Base-by-base conservation (phyloP, 352 stramenopile genomes). In the Globisporangium alternatum region DNA sequence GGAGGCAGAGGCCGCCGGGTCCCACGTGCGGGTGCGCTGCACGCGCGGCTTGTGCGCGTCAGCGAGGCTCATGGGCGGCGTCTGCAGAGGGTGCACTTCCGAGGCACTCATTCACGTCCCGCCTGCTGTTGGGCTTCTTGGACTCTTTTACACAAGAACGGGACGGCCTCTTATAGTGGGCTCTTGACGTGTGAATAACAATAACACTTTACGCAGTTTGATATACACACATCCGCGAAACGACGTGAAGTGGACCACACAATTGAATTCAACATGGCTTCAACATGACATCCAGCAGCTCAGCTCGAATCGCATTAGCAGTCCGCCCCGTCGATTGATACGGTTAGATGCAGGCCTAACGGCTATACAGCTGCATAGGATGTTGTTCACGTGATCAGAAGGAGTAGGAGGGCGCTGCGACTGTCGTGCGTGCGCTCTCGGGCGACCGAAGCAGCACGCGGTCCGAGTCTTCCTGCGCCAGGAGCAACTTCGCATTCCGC, bases 21-120 rank as follows among this genome's bases (percentile, higher is more conserved):
- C 65, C 48, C 64, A 69, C 48, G 64, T 69, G 43, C 64, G 64
- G 28, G 64, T 69, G 56, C 64, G 64, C 56, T 69, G 64, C 21
- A 64, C 56, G 30, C 64, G 64, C 41, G 64, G 56, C 39, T 65
- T 64, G 30, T 68, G 56, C 56, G 56, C 45, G 5, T 66, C 56
- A 12, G 35, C 35, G 37, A 67, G 63, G 44, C 53, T 74, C 68
- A 74, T 75, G 56, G 47, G 12, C 43, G 57, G 22, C 52, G 35
- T 37, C 31, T 35, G 37, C 52, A 75, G 55, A 47, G 68, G 68
- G 12, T 75, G 68, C 47, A 75, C 68, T 58, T 75, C 68, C 45
- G 60, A 65, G 9, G 52, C 51, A 43, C 64, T 73, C 64, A 71
- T 70, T n/a, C 33, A 45, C 25, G 35, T 21, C 22, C 13, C 52